Percentiles rank a stretch among this genome's conserved stretches.
Conservation (phyloP, 1,139 yeast genomes). For the Blastobotrys proliferans region DNA sequence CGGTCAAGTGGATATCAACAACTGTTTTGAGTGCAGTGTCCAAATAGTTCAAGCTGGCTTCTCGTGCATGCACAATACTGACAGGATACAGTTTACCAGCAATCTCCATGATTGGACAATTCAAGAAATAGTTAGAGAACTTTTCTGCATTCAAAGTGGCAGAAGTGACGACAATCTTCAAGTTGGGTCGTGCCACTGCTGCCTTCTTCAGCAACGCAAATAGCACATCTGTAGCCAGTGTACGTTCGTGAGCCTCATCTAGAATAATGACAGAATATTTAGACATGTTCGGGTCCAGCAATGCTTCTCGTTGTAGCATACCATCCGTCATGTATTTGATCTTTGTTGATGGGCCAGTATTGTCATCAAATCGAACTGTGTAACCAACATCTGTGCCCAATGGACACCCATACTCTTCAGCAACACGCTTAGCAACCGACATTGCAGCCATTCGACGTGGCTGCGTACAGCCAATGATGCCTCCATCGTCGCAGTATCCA, state of each 20-base stretch:
- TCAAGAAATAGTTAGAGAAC: slow-evolving; percentile 69
- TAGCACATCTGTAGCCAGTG: slow-evolving; percentile 87
- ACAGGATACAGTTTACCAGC: slow-evolving; percentile 93
- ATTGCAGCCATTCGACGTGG: slow-evolving; percentile 96
- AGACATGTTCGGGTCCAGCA: slow-evolving; percentile 67
- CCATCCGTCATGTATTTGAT: slow-evolving; percentile 96
- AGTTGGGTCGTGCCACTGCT: slow-evolving; percentile 60
- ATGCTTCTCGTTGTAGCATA: slow-evolving; percentile 81
- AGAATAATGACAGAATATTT: slow-evolving; percentile 80
- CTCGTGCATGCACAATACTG: slow-evolving; percentile 67
- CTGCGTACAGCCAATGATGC: slow-evolving; percentile 83
- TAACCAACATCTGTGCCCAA: slow-evolving; percentile 86
- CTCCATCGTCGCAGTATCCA: slow-evolving; percentile 46
- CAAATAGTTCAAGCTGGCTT: slow-evolving; percentile 82
- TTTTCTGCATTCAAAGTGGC: slow-evolving; percentile 87
- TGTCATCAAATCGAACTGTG: slow-evolving; percentile 81
- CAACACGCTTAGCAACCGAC: slow-evolving; percentile 86
- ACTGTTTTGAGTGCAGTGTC: slow-evolving; percentile 79
- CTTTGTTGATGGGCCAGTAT: slow-evolving; percentile 53
- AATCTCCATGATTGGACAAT: slow-evolving; percentile 76
- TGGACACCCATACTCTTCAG: slow-evolving; percentile 68
- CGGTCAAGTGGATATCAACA: slow-evolving; percentile 75
- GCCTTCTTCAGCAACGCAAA: slow-evolving; percentile 83
- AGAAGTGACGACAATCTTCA: slow-evolving; percentile 80
- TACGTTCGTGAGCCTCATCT: slow-evolving; percentile 96